Percentiles rank a stretch among this genome's conserved stretches.
These are phyloP conservation scores for Pseudoscleropodium purum DNA, from an alignment of 225 moss, liverwort and hornwort species.

Conservation along the genomic window DNA sequence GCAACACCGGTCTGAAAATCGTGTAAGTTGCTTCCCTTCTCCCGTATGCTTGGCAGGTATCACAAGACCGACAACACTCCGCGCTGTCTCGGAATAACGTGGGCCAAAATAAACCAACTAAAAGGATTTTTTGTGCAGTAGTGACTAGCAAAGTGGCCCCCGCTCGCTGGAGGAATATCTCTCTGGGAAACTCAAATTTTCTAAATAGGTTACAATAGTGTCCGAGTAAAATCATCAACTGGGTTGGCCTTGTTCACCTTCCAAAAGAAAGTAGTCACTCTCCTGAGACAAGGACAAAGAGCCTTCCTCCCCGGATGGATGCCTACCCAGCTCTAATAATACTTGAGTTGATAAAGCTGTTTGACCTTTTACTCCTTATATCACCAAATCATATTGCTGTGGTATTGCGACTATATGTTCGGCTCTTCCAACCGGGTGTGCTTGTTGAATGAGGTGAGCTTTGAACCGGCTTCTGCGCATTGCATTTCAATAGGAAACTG, in stretches of 20 bases:
- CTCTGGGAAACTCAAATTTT: not conserved
- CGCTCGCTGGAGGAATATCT: not conserved
- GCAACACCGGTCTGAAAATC: not conserved
- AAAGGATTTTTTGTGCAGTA: not conserved
- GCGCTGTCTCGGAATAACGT: not conserved
- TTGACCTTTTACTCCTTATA: not conserved
- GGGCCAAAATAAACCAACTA: not conserved
- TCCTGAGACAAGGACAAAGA: not conserved
- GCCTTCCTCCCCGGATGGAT: not conserved
- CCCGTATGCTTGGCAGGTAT: not conserved
- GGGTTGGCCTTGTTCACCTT: not conserved
- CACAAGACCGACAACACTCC: not conserved
- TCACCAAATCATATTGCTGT: not conserved
- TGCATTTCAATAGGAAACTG: not conserved
- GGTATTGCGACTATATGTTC: not conserved
- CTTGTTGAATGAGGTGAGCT: not conserved
- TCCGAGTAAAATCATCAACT: not conserved
- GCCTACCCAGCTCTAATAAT: not conserved
- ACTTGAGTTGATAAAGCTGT: not conserved
- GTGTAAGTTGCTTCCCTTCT: not conserved
- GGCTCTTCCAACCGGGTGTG: not conserved
- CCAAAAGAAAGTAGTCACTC: not conserved
- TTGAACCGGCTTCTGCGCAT: not conserved
- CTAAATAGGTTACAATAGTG: not conserved
- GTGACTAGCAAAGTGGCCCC: not conserved